Percentiles rank a stretch among this genome's conserved stretches.
Conservation (phyloP, 1,284 basidiomycete genomes). For the Rhodotorula sp. region DNA sequence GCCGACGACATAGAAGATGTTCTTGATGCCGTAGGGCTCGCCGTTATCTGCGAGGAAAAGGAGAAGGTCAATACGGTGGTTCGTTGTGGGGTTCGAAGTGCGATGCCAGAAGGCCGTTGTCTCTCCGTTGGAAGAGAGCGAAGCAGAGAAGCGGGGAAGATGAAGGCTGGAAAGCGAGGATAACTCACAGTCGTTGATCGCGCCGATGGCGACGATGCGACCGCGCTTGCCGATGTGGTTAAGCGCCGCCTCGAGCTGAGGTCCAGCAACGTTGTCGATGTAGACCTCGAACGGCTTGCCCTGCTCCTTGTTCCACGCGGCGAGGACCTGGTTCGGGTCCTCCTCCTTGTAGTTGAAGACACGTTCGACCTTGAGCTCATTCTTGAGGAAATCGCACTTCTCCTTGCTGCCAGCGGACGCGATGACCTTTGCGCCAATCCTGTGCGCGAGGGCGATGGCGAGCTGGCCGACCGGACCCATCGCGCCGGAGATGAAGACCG, state of each 20-base stretch:
- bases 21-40: conserved; percentile 47
- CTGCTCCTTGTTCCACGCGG: conserved; percentile 18
- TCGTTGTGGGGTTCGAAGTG: too few relatives aligned
- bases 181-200: conserved; percentile 14
- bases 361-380: conserved; percentile 70
- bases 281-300: conserved; percentile 27
- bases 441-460: conserved; percentile 37
- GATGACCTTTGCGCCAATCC: conserved; percentile 62
- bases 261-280: conserved; percentile 39
- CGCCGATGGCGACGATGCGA: conserved; percentile 22
- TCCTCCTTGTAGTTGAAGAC: conserved; percentile 60
- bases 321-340: conserved; percentile 15
- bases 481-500: conserved; percentile 55
- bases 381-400: conserved; percentile 63
- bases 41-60: conserved; percentile 8
- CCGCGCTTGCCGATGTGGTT: conserved; percentile 26
- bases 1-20: conserved; percentile 60
- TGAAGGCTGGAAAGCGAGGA: too few relatives aligned
- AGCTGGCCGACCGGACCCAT: conserved; percentile 41
- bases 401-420: conserved; percentile 76
- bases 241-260: conserved; percentile 37
- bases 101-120: too few relatives aligned
- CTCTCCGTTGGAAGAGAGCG: too few relatives aligned
- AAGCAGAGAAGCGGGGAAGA: too few relatives aligned
- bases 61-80: neutral